A percentile compares a stretch with the other conserved stretches of the same genome.
These are phyloP conservation scores for Aspergillus taichungensis DNA, from an alignment of 495 filamentous ascomycete genomes.

Conservation along the genomic window DNA sequence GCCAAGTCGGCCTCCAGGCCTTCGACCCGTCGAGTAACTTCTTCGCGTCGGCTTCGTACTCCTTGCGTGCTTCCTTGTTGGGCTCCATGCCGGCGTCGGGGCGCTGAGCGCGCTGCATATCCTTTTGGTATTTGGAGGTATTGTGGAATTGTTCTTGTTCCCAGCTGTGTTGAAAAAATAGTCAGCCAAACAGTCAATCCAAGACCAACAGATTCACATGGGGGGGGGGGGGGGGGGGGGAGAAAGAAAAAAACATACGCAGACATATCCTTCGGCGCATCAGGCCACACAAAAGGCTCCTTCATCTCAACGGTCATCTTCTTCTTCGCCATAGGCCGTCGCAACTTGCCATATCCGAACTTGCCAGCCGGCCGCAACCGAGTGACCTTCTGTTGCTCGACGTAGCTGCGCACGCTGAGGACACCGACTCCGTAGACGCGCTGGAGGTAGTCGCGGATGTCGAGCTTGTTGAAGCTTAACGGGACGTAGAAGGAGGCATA, in stretches of 20 bases:
- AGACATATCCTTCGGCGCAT: constrained; percentile 46
- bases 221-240: not conserved
- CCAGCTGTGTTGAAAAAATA: constrained; percentile 32
- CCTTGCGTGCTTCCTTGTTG: constrained; percentile 17
- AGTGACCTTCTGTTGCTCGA: constrained; percentile 57
- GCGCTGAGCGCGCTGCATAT: constrained; percentile 17
- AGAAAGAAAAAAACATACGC: constrained; percentile 35
- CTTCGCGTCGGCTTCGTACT: constrained; percentile 47
- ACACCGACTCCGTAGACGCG: constrained; percentile 62
- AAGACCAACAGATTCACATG: not conserved
- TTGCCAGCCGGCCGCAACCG: constrained; percentile 31
- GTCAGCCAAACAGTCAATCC: constrained; percentile 1
- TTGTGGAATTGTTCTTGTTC: constrained; percentile 36
- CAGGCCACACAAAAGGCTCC: constrained; percentile 78
- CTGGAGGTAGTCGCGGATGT: constrained; percentile 81
- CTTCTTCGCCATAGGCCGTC: constrained; percentile 64
- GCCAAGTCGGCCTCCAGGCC: constrained; percentile 38
- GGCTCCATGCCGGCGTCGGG: constrained; percentile 23
- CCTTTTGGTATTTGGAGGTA: constrained; percentile 23
- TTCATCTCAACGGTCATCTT: constrained; percentile 85
- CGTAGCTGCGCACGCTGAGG: constrained; percentile 63
- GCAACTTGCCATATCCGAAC: constrained; percentile 28
- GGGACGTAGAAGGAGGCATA: constrained; percentile 81
- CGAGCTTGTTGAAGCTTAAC: constrained; percentile 82
- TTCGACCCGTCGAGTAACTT: constrained; percentile 39